These are phyloP conservation scores for Ophioceras dolichostomum DNA, from an alignment of 2,329 filamentous ascomycete genomes.

Conservation along the genomic window DNA sequence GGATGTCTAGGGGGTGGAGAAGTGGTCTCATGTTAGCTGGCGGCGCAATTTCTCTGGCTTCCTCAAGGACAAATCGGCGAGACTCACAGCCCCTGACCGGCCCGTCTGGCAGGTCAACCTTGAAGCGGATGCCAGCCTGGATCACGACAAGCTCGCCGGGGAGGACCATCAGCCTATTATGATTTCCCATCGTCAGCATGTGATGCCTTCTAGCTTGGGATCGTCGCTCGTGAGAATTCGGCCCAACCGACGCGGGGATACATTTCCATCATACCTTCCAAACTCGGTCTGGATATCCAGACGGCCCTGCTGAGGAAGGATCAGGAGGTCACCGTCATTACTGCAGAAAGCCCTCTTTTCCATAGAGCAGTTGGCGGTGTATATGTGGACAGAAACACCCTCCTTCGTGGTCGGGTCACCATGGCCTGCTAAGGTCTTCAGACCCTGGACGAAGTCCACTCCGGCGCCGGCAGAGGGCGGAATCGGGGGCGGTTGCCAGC, in stretches of 20 bases:
- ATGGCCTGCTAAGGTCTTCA: conserved; percentile 34
- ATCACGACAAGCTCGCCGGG: conserved; percentile 58
- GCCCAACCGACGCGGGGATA: too few species aligned
- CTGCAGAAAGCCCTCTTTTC: conserved; percentile 33
- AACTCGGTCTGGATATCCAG: conserved; percentile 59
- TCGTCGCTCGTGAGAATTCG: too few species aligned
- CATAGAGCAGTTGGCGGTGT: conserved; percentile 33
- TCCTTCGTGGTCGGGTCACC: conserved; percentile 35
- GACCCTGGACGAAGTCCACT: conserved; percentile 32
- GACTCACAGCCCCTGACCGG: not conserved
- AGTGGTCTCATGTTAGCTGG: conserved; percentile 36
- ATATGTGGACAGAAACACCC: conserved; percentile 36
- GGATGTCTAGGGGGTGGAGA: conserved; percentile 25
- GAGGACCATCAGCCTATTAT: conserved; percentile 31
- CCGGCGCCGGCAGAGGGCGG: conserved; percentile 2
- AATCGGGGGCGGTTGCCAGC: conserved; percentile 32
- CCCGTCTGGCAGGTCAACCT: conserved; percentile 34
- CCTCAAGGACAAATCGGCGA: too few species aligned
- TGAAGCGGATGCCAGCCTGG: conserved; percentile 51
- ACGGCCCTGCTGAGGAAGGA: conserved; percentile 51
- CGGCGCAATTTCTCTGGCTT: conserved; percentile 5
- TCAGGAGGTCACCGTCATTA: conserved; percentile 55
- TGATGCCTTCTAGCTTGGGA: too few species aligned
- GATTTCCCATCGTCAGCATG: too few species aligned
- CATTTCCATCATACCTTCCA: conserved; percentile 26